A percentile compares a stretch with the other conserved stretches of the same genome.
Evolutionary conservation across 441 rosid genomes (phyloP).

Genomic region (Codiaeum variegatum): DNA sequence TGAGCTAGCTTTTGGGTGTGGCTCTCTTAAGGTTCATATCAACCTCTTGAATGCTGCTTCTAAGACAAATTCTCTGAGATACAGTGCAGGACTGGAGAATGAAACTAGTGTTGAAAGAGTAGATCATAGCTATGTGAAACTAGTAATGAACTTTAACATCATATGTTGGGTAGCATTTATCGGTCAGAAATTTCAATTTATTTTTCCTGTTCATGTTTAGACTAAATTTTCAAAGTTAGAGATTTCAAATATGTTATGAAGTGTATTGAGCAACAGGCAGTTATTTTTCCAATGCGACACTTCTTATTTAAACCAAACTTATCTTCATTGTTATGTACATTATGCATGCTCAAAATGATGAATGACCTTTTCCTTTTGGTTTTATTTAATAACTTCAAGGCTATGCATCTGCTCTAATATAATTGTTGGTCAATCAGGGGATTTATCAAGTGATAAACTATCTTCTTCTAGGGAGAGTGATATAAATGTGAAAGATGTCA

Average conservation of each 20-base stretch:
- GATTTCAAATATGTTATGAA: not conserved
- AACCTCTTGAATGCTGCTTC: too few relatives aligned
- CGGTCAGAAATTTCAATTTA: not conserved
- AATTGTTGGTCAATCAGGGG: constrained; percentile 34
- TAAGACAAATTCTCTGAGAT: not conserved
- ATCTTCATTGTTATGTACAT: not conserved
- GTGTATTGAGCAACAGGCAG: not conserved
- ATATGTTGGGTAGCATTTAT: not conserved
- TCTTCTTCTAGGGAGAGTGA: constrained; percentile 34
- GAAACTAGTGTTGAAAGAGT: not conserved
- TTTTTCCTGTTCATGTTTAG: not conserved
- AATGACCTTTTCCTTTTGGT: not conserved
- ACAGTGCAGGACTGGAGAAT: not conserved
- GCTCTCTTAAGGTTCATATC: too few relatives aligned
- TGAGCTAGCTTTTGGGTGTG: too few relatives aligned
- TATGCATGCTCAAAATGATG: not conserved
- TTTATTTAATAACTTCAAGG: not conserved
- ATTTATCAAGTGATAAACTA: constrained; percentile 28
- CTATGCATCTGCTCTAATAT: constrained; percentile 17
- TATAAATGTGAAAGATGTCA: constrained; percentile 41
- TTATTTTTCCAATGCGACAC: not conserved
- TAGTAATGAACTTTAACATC: not conserved
- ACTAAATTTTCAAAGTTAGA: not conserved
- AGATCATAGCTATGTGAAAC: not conserved
- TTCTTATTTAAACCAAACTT: not conserved